phyloP scores from a whole-genome alignment of 2,329 filamentous ascomycete genomes.

The Pseudonectria foliicola region DNA sequence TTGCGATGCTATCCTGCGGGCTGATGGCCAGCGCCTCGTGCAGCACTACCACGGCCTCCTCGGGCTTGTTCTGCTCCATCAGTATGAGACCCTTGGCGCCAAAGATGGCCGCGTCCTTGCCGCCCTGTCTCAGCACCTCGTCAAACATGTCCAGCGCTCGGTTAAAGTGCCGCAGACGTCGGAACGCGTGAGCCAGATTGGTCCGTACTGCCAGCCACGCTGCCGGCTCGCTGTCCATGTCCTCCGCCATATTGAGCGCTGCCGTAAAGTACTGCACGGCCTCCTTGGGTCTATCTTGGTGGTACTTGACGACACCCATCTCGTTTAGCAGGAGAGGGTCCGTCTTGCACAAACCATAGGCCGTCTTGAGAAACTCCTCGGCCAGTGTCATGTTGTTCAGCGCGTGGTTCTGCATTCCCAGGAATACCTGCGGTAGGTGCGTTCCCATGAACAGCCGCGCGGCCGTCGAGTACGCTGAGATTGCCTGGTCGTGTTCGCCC shows the following conservation, averaged over 20 bases:
- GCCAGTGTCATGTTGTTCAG: slow-evolving; percentile 92
- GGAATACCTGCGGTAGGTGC: slow-evolving; percentile 87
- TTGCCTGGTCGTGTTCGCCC: slow-evolving; percentile 96
- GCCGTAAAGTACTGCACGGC: slow-evolving; percentile 72
- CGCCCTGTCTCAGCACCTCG: slow-evolving; percentile 74
- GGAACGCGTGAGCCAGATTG: slow-evolving; percentile 83
- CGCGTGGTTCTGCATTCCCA: slow-evolving; percentile 97
- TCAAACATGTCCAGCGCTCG: slow-evolving; percentile 77
- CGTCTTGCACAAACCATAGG: slow-evolving; percentile 72
- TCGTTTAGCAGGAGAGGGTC: slow-evolving; percentile 93
- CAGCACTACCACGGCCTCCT: slow-evolving; percentile 72
- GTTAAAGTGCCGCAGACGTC: slow-evolving; percentile 61
- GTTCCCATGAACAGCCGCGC: slow-evolving; percentile 94
- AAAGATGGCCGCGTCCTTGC: slow-evolving; percentile 72
- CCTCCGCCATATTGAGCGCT: slow-evolving; percentile 68
- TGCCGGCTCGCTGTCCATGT: slow-evolving; percentile 73
- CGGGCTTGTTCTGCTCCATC: slow-evolving; percentile 66
- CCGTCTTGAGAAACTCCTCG: slow-evolving; percentile 87
- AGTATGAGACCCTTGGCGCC: slow-evolving; percentile 77
- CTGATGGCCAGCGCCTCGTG: slow-evolving; percentile 78
- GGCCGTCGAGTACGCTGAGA: slow-evolving; percentile 93
- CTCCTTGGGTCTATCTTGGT: slow-evolving; percentile 71
- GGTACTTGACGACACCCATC: slow-evolving; percentile 91
- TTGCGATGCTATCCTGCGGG: slow-evolving; percentile 75
- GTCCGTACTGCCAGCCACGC: slow-evolving; percentile 80